phyloP scores from a whole-genome alignment of 495 filamentous ascomycete genomes.

The Neurospora sp. region DNA sequence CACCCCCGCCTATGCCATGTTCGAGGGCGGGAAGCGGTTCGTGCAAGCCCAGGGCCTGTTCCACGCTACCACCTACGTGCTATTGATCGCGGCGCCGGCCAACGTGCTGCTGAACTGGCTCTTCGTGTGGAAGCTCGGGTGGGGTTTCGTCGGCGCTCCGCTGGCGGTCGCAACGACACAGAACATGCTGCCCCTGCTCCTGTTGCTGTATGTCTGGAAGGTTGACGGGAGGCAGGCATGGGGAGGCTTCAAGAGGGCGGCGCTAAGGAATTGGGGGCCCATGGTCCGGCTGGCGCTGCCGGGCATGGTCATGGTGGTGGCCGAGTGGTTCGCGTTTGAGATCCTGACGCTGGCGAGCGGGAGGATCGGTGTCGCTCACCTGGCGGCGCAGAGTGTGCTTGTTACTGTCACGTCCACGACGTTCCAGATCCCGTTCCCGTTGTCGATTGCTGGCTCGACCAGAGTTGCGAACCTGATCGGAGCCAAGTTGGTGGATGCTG shows the following conservation, averaged over 20 bases:
- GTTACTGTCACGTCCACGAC: slow-evolving; percentile 44
- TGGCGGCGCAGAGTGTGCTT: slow-evolving; percentile 55
- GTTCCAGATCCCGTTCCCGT: slow-evolving; percentile 53
- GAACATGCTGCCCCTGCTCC: slow-evolving; percentile 62
- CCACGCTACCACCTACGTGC: slow-evolving; percentile 54
- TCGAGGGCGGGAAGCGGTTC: slow-evolving; percentile 64
- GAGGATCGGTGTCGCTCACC: slow-evolving; percentile 56
- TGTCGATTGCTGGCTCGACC: slow-evolving; percentile 54
- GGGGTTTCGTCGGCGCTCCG: slow-evolving; percentile 78
- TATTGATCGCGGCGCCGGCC: slow-evolving; percentile 55
- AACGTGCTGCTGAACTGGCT: slow-evolving; percentile 61
- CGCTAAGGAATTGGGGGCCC: slow-evolving; percentile 70
- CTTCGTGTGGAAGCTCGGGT: slow-evolving; percentile 63
- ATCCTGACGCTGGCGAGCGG: slow-evolving; percentile 63
- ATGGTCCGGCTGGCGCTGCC: slow-evolving; percentile 82
- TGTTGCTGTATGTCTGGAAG: slow-evolving; percentile 68
- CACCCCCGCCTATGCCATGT: slow-evolving; percentile 56
- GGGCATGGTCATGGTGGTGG: slow-evolving; percentile 84
- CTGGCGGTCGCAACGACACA: slow-evolving; percentile 80
- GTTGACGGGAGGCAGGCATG: slow-evolving; percentile 73
- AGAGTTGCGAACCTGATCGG: slow-evolving; percentile 57
- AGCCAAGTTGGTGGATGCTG: slow-evolving; percentile 58
- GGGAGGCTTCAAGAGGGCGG: slow-evolving; percentile 68
- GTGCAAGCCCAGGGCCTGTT: slow-evolving; percentile 68
- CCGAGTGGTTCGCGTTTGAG: slow-evolving; percentile 81